phyloP scores from a whole-genome alignment of 2,329 filamentous ascomycete species.

The Daldinia sp. region DNA sequence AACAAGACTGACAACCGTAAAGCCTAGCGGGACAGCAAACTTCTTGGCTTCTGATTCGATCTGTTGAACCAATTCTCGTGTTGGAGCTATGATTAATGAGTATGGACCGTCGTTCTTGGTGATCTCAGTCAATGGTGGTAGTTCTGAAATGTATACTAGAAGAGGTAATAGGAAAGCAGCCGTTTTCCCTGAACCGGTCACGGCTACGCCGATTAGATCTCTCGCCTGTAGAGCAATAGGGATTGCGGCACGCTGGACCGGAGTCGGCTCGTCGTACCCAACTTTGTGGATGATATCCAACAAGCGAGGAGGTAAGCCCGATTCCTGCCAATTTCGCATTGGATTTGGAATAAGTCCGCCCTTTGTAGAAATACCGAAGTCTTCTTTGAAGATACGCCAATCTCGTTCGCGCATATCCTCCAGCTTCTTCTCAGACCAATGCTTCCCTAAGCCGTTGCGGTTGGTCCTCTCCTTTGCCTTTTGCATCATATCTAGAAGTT shows the following conservation, averaged over 20 bases:
- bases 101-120: slow-evolving; percentile 97
- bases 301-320: slow-evolving; percentile 79
- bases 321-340: slow-evolving; percentile 95
- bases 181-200: slow-evolving; percentile 98
- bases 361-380: slow-evolving; percentile 96
- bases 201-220: slow-evolving; percentile 97
- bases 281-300: slow-evolving; percentile 85
- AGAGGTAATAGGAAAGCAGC: slow-evolving; percentile 93
- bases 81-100: slow-evolving; percentile 95
- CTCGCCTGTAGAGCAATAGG: slow-evolving; percentile 92
- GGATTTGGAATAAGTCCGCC: slow-evolving; percentile 93
- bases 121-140: slow-evolving; percentile 84
- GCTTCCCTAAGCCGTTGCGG: slow-evolving; percentile 84
- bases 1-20: slow-evolving; percentile 96
- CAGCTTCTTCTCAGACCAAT: slow-evolving; percentile 94
- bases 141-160: slow-evolving; percentile 91
- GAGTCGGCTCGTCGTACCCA: slow-evolving; percentile 90
- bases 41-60: slow-evolving; percentile 95
- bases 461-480: slow-evolving; percentile 78
- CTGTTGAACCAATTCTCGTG: slow-evolving; percentile 96
- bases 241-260: slow-evolving; percentile 94
- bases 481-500: slow-evolving; percentile 87
- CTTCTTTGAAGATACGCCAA: slow-evolving; percentile 99
- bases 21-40: slow-evolving; percentile 90
- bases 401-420: slow-evolving; percentile 96